Evolutionary conservation across 306 rosid genomes (phyloP).

Genomic region (Heteromeles arbutifolia): DNA sequence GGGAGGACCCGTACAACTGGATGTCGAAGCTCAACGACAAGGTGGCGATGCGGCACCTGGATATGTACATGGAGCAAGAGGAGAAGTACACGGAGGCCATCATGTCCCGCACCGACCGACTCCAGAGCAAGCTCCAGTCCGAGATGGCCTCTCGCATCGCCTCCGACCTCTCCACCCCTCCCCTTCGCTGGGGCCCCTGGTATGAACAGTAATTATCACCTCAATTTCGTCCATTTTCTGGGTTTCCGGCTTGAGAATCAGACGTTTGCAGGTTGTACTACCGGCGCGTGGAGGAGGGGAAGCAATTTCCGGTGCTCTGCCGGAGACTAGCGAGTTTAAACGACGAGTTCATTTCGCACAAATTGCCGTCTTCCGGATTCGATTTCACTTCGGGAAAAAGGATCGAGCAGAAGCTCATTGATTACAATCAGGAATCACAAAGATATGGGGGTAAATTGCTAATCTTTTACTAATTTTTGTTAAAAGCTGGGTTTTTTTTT

Average conservation of each 20-base stretch:
- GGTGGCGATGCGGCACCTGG: slow-evolving; percentile 93
- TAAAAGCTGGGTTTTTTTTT: neutral
- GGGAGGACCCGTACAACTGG: slow-evolving; percentile 94
- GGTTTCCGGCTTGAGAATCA: neutral
- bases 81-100: slow-evolving; percentile 83
- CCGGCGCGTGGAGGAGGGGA: slow-evolving; percentile 85
- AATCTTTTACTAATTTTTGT: neutral
- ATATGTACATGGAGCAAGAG: slow-evolving; percentile 91
- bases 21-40: slow-evolving; percentile 75
- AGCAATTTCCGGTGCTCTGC: slow-evolving; percentile 70
- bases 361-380: slow-evolving; percentile 77
- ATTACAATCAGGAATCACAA: slow-evolving; percentile 77
- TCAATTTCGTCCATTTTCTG: neutral
- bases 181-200: slow-evolving; percentile 90
- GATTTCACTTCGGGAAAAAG: slow-evolving; percentile 80
- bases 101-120: slow-evolving; percentile 60
- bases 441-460: slow-evolving; percentile 70
- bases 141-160: slow-evolving; percentile 85
- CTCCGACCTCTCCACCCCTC: slow-evolving; percentile 79
- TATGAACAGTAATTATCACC: neutral
- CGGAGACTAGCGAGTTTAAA: slow-evolving; percentile 75
- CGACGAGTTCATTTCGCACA: slow-evolving; percentile 68
- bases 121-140: slow-evolving; percentile 70
- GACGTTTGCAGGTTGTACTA: slow-evolving; percentile 60
- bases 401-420: slow-evolving; percentile 88